Evolutionary conservation across 2,329 filamentous ascomycete species (phyloP).

Genomic region (Ophiocordyceps robertsii): DNA sequence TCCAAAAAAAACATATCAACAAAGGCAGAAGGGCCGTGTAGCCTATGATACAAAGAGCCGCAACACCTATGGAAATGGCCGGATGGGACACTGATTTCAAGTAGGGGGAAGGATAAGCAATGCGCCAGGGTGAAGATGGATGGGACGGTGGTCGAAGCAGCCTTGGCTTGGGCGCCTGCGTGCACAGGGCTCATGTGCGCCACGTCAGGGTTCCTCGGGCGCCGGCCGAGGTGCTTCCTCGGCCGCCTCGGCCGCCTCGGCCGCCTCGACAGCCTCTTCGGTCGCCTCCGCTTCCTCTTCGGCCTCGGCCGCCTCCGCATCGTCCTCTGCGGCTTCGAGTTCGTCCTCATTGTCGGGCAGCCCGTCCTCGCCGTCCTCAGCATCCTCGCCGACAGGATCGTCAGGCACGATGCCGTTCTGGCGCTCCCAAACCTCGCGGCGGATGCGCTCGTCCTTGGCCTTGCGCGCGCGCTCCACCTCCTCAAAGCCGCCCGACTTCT

Average conservation of each 20-base stretch:
- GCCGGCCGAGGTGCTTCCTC: background rate
- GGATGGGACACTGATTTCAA: too few relatives aligned
- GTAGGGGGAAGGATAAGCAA: too few relatives aligned
- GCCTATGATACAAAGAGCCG: too few relatives aligned
- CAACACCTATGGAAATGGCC: too few relatives aligned
- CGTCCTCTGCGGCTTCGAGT: conserved; percentile 9
- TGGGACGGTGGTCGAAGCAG: too few relatives aligned
- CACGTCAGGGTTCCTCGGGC: too few relatives aligned
- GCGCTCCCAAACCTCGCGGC: conserved; percentile 64
- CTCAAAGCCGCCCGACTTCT: conserved; percentile 91
- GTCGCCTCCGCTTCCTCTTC: conserved; percentile 6
- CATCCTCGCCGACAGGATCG: conserved; percentile 26
- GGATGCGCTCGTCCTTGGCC: conserved; percentile 74
- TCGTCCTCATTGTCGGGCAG: conserved; percentile 10
- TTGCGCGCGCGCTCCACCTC: conserved; percentile 78
- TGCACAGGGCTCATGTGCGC: too few relatives aligned
- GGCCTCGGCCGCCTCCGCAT: background rate
- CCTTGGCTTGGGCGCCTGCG: too few relatives aligned
- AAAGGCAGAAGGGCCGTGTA: too few relatives aligned
- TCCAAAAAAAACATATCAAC: too few relatives aligned
- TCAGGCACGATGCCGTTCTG: conserved; percentile 43
- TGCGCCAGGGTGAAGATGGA: too few relatives aligned
- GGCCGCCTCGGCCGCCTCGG: conserved; percentile 3
- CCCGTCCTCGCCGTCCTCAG: conserved; percentile 15
- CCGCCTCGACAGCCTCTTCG: conserved; percentile 4